A percentile compares a stretch with the other conserved stretches of the same genome.
phyloP scores from a whole-genome alignment of 768 basidiomycete species.

The Gelatoporia subvermispora region DNA sequence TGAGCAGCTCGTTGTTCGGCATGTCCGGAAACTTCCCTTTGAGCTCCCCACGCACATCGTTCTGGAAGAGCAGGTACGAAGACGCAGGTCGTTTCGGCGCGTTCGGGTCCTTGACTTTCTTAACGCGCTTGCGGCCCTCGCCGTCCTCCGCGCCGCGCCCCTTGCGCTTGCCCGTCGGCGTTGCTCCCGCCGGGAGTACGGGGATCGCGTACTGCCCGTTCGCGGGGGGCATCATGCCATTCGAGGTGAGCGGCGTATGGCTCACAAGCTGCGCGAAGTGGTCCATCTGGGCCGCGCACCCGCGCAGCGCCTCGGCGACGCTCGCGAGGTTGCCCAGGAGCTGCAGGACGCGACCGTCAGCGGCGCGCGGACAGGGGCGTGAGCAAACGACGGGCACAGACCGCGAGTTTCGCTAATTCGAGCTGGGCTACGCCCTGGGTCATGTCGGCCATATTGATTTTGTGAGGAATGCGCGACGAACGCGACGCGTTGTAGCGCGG shows the following conservation, averaged over 20 bases:
- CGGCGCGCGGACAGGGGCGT: not conserved
- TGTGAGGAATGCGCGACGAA: constrained; percentile 1
- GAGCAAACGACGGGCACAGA: constrained; percentile 13
- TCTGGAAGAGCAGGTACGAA: constrained; percentile 93
- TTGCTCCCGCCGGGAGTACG: constrained; percentile 8
- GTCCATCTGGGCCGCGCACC: constrained; percentile 57
- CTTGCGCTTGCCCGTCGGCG: constrained; percentile 50
- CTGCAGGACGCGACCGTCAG: constrained; percentile 29
- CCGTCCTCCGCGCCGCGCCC: constrained; percentile 16
- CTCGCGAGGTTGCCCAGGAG: constrained; percentile 48
- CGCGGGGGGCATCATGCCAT: constrained; percentile 1
- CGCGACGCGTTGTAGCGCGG: constrained; percentile 23
- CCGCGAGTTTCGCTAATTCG: constrained; percentile 28
- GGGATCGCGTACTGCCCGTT: constrained; percentile 16
- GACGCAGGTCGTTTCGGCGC: constrained; percentile 92
- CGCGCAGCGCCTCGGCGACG: constrained; percentile 61
- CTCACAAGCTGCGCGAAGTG: constrained; percentile 48
- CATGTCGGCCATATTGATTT: constrained; percentile 4
- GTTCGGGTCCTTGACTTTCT: constrained; percentile 81
- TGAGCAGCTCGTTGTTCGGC: constrained; percentile 67
- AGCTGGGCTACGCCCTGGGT: constrained; percentile 19
- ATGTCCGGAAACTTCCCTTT: constrained; percentile 60
- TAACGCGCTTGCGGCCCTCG: constrained; percentile 43
- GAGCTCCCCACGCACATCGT: constrained; percentile 74
- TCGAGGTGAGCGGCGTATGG: constrained; percentile 20